Conservation (phyloP, 139 green algal genomes). For the Desmodesmus armatus region DNA sequence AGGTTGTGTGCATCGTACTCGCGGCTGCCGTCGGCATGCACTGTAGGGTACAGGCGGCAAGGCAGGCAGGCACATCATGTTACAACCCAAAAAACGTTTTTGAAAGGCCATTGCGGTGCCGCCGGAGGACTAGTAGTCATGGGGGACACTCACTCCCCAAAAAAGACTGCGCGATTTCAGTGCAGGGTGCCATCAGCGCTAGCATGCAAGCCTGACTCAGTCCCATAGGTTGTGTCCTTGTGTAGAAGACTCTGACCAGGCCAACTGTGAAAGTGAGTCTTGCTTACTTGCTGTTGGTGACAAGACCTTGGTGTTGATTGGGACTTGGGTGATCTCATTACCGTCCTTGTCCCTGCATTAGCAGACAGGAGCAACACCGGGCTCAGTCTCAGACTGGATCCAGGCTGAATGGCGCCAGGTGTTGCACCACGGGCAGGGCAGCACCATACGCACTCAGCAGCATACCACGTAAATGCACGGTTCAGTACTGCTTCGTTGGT, state of each 20-base stretch:
- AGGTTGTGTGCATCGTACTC: constrained; percentile 41
- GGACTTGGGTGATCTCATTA: neutral
- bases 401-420: too few relatives aligned
- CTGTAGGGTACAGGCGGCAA: neutral
- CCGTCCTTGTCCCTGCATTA: neutral
- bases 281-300: neutral
- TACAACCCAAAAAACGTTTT: neutral
- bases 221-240: neutral
- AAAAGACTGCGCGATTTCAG: neutral
- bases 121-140: too few relatives aligned
- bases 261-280: neutral
- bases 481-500: too few relatives aligned
- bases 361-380: neutral
- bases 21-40: neutral
- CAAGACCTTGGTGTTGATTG: neutral
- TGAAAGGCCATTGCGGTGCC: too few relatives aligned
- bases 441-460: too few relatives aligned
- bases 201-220: neutral
- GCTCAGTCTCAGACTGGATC: too few relatives aligned
- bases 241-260: neutral
- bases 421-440: too few relatives aligned
- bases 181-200: neutral
- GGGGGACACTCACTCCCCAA: neutral
- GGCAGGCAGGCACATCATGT: neutral
- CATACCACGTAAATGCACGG: too few relatives aligned